These are phyloP conservation scores for Apophysomyces trapeziformis DNA, from an alignment of 371 early-diverging fungal species.

Conservation along the genomic window DNA sequence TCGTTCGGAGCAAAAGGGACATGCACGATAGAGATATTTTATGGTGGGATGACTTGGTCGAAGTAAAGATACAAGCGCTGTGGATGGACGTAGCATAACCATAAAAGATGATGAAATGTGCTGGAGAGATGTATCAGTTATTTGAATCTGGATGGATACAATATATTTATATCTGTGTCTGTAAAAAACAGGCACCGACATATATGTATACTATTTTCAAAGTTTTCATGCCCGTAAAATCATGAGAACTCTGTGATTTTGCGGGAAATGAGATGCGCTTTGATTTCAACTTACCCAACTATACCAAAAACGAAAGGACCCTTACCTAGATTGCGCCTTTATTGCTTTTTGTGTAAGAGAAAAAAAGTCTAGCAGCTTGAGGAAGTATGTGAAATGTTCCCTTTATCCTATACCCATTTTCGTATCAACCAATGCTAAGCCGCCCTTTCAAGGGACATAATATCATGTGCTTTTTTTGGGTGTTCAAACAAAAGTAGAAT, in stretches of 20 bases:
- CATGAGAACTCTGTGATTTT: neutral
- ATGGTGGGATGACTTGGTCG: conserved; percentile 10
- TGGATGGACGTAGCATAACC: neutral
- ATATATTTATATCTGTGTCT: too few relatives aligned
- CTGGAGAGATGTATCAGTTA: neutral
- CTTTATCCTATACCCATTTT: too few relatives aligned
- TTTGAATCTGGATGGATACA: too few relatives aligned
- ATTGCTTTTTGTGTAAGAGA: too few relatives aligned
- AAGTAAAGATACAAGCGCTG: conserved; percentile 7
- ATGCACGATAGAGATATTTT: conserved; percentile 15
- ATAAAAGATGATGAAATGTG: neutral
- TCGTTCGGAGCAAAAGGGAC: conserved; percentile 17
- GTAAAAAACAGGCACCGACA: neutral
- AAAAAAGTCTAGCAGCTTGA: too few relatives aligned
- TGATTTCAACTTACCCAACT: neutral
- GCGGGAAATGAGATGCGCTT: neutral
- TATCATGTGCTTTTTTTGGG: too few relatives aligned
- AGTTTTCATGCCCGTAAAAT: neutral
- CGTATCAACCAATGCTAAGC: too few relatives aligned
- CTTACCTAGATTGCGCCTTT: too few relatives aligned
- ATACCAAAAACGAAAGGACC: too few relatives aligned
- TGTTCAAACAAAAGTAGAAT: too few relatives aligned
- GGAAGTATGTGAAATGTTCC: too few relatives aligned
- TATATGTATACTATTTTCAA: neutral
- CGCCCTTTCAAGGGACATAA: too few relatives aligned